These are phyloP conservation scores for Monotropa hypopitys DNA, from an alignment of 179 eudicot species.

Conservation along the genomic window DNA sequence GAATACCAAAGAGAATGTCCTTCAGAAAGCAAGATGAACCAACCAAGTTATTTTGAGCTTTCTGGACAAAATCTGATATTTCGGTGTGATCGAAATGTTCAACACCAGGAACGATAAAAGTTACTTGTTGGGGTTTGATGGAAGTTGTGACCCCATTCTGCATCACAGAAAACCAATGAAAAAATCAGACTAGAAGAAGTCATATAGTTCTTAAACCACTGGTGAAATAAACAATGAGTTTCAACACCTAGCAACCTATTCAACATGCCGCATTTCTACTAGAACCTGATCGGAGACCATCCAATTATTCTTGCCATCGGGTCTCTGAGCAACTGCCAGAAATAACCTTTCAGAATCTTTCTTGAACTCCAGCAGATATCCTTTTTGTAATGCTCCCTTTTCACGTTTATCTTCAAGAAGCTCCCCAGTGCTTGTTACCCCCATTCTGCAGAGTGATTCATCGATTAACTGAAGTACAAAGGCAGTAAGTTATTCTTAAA, in stretches of 20 bases:
- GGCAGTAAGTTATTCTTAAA: background rate
- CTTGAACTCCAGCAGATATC: constrained; percentile 69
- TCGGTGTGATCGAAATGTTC: constrained; percentile 53
- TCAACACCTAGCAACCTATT: constrained; percentile 34
- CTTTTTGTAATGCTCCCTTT: constrained; percentile 47
- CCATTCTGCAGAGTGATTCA: constrained; percentile 38
- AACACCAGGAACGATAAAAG: constrained; percentile 74
- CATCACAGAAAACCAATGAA: constrained; percentile 11
- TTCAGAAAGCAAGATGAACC: constrained; percentile 15
- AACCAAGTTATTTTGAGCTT: constrained; percentile 76
- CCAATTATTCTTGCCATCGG: constrained; percentile 95
- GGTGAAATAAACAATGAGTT: constrained; percentile 8
- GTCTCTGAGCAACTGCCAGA: constrained; percentile 74
- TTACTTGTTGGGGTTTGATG: constrained; percentile 87
- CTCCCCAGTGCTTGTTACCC: constrained; percentile 35
- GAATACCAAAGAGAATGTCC: background rate
- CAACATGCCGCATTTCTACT: constrained; percentile 20
- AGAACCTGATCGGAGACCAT: constrained; percentile 93
- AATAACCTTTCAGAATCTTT: constrained; percentile 83
- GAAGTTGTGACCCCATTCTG: constrained; percentile 81
- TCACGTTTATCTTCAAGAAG: constrained; percentile 42
- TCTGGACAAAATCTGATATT: constrained; percentile 55
- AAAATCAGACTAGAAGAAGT: constrained; percentile 7
- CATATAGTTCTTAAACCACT: background rate
- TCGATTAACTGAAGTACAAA: background rate